These are phyloP conservation scores for Nannizziopsis barbatae DNA, from an alignment of 2,329 filamentous ascomycete species.

Conservation along the genomic window DNA sequence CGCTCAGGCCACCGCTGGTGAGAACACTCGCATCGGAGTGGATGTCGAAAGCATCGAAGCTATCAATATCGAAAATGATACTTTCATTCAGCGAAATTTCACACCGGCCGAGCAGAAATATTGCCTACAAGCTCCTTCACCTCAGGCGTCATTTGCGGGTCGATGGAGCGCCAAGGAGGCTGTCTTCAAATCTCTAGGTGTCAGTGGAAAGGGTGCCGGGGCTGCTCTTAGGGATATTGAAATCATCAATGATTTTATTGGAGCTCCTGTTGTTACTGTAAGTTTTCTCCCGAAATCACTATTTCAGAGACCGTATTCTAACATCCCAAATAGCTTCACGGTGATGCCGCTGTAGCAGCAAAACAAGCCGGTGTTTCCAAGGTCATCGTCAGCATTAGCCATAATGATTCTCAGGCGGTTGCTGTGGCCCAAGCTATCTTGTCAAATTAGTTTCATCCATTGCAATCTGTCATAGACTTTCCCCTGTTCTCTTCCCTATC, in stretches of 20 bases:
- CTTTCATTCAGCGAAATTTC: constrained; percentile 91
- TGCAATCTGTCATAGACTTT: background rate
- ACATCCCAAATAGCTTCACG: constrained; percentile 57
- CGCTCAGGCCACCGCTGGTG: constrained; percentile 50
- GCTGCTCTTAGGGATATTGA: constrained; percentile 91
- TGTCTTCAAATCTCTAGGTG: constrained; percentile 92
- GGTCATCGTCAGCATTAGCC: constrained; percentile 88
- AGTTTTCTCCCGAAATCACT: constrained; percentile 32
- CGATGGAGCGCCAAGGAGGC: constrained; percentile 97
- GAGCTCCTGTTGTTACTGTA: constrained; percentile 76
- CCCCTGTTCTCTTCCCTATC: background rate
- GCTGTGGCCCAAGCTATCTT: constrained; percentile 82
- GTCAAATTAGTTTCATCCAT: constrained; percentile 5
- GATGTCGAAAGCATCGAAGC: constrained; percentile 82
- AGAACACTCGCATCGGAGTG: constrained; percentile 74
- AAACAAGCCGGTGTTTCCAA: constrained; percentile 76
- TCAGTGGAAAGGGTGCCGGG: constrained; percentile 74
- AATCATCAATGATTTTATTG: constrained; percentile 67
- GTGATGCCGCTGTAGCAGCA: constrained; percentile 72
- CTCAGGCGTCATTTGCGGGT: constrained; percentile 84
- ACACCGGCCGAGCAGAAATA: constrained; percentile 73
- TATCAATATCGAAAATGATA: constrained; percentile 88
- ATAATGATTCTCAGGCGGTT: constrained; percentile 87
- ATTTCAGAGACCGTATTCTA: constrained; percentile 23
- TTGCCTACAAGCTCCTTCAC: constrained; percentile 66